Evolutionary conservation across 2,329 filamentous ascomycete species (phyloP).

Genomic region (Tolypocladium album): DNA sequence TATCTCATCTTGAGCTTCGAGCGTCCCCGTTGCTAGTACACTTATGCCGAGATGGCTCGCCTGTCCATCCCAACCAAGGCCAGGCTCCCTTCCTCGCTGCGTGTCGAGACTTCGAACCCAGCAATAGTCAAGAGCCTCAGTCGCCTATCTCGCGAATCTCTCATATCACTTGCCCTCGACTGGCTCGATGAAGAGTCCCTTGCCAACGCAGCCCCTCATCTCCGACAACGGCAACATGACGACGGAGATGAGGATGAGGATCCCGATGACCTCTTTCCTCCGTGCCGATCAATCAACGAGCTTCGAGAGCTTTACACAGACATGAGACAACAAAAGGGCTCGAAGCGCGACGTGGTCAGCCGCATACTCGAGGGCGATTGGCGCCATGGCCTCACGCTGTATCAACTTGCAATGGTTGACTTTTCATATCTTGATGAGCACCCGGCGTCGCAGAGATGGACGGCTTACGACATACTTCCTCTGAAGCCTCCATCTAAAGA

Average conservation of each 20-base stretch:
- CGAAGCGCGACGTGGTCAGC: constrained; percentile 51
- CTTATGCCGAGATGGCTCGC: constrained; percentile 30
- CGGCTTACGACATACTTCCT: constrained; percentile 47
- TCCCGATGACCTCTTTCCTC: constrained; percentile 56
- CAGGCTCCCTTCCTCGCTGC: constrained; percentile 60
- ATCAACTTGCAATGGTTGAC: constrained; percentile 60
- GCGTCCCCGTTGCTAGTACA: not conserved
- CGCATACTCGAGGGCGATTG: constrained; percentile 59
- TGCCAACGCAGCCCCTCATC: constrained; percentile 34
- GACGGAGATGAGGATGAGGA: constrained; percentile 26
- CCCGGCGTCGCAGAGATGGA: constrained; percentile 53
- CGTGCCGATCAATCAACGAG: constrained; percentile 52
- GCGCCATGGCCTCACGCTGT: constrained; percentile 52
- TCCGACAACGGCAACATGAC: constrained; percentile 12
- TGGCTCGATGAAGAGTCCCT: constrained; percentile 65
- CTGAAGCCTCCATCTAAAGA: constrained; percentile 29
- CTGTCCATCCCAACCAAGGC: constrained; percentile 61
- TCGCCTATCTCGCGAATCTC: constrained; percentile 59
- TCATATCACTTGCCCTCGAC: constrained; percentile 61
- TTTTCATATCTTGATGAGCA: constrained; percentile 56
- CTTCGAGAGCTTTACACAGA: constrained; percentile 55
- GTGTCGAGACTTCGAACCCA: constrained; percentile 54
- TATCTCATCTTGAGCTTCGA: not conserved
- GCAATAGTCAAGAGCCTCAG: constrained; percentile 55
- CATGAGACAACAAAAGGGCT: constrained; percentile 49